These are phyloP conservation scores for Fusarium mundagurra DNA, from an alignment of 2,329 filamentous ascomycete genomes.

Conservation along the genomic window DNA sequence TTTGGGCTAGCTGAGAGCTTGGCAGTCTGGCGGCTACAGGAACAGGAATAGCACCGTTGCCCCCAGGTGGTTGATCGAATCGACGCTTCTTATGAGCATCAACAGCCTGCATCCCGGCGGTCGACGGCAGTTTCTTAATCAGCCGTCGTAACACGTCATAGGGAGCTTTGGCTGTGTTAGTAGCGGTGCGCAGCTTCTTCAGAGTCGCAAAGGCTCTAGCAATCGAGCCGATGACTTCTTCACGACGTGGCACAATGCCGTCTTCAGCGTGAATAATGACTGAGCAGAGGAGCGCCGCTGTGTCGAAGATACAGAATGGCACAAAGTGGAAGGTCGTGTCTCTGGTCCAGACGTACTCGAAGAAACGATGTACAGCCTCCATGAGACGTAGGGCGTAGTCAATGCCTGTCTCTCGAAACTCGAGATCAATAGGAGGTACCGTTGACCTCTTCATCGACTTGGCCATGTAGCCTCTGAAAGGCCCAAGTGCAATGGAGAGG, in stretches of 20 bases:
- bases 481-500: conserved; percentile 6
- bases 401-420: conserved; percentile 10
- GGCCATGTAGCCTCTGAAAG: conserved; percentile 20
- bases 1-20: background rate
- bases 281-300: conserved; percentile 7
- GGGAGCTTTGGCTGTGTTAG: conserved; percentile 18
- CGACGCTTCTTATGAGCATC: conserved; percentile 13
- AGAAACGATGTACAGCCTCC: conserved; percentile 7
- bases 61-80: background rate
- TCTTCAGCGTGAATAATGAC: conserved; percentile 18
- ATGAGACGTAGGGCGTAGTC: conserved; percentile 13
- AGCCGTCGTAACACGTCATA: conserved; percentile 19
- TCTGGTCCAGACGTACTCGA: conserved; percentile 24
- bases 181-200: conserved; percentile 21
- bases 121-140: conserved; percentile 22
- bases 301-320: conserved; percentile 21
- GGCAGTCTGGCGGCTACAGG: background rate
- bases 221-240: conserved; percentile 3
- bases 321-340: conserved; percentile 23
- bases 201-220: conserved; percentile 2
- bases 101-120: background rate
- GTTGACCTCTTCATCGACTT: background rate
- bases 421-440: background rate
- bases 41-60: background rate
- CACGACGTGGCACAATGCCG: background rate